Percentiles rank a stretch among this genome's conserved stretches.
These are phyloP conservation scores for Candida chauliodis DNA, from an alignment of 805 yeast species.

Conservation along the genomic window DNA sequence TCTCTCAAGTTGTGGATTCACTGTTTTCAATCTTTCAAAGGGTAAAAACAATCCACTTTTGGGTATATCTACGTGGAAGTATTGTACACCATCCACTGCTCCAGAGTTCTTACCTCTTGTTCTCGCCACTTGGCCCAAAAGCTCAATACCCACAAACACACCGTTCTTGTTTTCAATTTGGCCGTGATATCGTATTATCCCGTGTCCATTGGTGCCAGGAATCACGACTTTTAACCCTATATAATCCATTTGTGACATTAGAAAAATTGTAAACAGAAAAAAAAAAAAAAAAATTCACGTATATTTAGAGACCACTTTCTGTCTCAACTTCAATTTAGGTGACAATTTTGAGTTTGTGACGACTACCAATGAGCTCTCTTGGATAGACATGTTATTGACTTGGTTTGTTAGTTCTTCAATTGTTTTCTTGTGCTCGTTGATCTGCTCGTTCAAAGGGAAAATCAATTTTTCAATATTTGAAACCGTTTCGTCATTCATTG, in stretches of 20 bases:
- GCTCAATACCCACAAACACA: conserved; percentile 81
- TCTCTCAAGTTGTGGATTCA: conserved; percentile 21
- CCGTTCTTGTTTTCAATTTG: conserved; percentile 69
- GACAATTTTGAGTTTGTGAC: neutral
- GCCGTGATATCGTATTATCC: conserved; percentile 69
- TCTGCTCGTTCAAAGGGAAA: conserved; percentile 22
- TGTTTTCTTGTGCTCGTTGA: conserved; percentile 12
- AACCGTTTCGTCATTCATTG: conserved; percentile 15
- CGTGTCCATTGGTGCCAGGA: conserved; percentile 61
- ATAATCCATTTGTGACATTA: conserved; percentile 22
- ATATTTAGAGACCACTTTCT: conserved; percentile 4
- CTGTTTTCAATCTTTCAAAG: conserved; percentile 40
- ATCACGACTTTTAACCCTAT: conserved; percentile 40
- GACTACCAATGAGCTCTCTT: neutral
- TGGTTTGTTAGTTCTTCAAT: conserved; percentile 14
- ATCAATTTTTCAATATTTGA: conserved; percentile 26
- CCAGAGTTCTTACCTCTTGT: conserved; percentile 83
- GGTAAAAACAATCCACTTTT: conserved; percentile 75
- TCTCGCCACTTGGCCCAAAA: conserved; percentile 57
- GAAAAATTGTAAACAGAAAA: neutral
- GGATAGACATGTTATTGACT: conserved; percentile 6
- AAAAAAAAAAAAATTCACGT: conserved; percentile 2
- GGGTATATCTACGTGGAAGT: conserved; percentile 63
- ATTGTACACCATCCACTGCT: conserved; percentile 64
- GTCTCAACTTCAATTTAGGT: conserved; percentile 6